Evolutionary conservation across 768 basidiomycete genomes (phyloP).

Genomic region (Dendrothele bispora): DNA sequence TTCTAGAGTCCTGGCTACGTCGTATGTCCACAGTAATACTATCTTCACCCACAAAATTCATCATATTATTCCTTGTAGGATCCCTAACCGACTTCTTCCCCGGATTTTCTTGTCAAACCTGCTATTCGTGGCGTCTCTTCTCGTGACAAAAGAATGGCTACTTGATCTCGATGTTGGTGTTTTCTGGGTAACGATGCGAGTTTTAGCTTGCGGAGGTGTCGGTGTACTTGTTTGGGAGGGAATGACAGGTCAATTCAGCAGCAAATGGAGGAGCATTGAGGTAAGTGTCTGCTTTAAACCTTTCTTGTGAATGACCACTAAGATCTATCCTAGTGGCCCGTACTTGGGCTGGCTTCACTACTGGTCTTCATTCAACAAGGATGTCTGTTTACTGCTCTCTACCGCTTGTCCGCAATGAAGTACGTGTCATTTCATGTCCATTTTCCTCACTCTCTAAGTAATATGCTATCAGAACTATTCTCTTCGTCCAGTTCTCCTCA

Average conservation of each 20-base stretch:
- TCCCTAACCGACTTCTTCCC: conserved; percentile 52
- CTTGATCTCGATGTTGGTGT: conserved; percentile 66
- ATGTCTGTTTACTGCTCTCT: conserved; percentile 66
- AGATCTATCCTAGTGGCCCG: conserved; percentile 59
- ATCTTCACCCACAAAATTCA: conserved; percentile 2
- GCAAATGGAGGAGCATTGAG: conserved; percentile 58
- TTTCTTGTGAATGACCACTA: conserved; percentile 5
- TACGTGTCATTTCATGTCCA: conserved; percentile 29
- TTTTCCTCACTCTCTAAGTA: conserved; percentile 1
- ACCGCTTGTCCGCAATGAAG: conserved; percentile 67
- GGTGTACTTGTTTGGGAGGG: conserved; percentile 63
- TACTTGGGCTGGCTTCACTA: conserved; percentile 65
- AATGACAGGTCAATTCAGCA: conserved; percentile 51
- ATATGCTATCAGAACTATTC: conserved; percentile 50
- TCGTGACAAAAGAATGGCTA: conserved; percentile 67
- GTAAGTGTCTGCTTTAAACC: conserved; percentile 33
- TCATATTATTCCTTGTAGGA: conserved; percentile 35
- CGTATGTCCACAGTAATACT: conserved; percentile 6
- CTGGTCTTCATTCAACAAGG: conserved; percentile 69
- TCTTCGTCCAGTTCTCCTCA: conserved; percentile 70
- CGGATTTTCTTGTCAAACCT: conserved; percentile 61
- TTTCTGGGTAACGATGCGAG: conserved; percentile 75
- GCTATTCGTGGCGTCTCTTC: conserved; percentile 60
- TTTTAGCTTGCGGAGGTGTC: conserved; percentile 71
- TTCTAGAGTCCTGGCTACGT: conserved; percentile 33